These are phyloP conservation scores for Curvularia sp. DNA, from an alignment of 2,329 filamentous ascomycete species.

Conservation along the genomic window DNA sequence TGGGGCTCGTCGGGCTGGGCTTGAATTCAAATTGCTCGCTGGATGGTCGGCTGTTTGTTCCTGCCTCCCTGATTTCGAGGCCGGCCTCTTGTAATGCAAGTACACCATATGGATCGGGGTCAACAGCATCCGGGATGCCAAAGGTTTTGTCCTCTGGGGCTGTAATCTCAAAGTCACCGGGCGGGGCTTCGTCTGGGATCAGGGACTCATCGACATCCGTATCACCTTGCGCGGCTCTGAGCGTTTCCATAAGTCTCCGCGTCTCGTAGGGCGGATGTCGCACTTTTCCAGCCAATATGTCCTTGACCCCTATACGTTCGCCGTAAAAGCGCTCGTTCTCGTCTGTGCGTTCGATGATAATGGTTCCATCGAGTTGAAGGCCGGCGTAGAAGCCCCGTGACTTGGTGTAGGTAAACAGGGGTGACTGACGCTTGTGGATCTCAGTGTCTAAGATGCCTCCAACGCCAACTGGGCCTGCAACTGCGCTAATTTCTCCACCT, in stretches of 20 bases:
- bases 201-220: conserved; percentile 73
- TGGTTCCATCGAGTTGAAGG: conserved; percentile 84
- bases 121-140: conserved; percentile 78
- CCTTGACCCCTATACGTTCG: conserved; percentile 65
- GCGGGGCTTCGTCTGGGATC: conserved; percentile 74
- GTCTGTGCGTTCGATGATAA: conserved; percentile 84
- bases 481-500: conserved; percentile 79
- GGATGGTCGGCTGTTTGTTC: conserved; percentile 73
- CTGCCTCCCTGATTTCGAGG: conserved; percentile 89
- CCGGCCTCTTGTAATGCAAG: conserved; percentile 90
- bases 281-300: conserved; percentile 70
- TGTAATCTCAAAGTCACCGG: conserved; percentile 73
- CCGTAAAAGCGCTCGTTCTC: conserved; percentile 90
- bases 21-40: conserved; percentile 85
- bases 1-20: conserved; percentile 76
- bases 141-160: conserved; percentile 63
- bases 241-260: conserved; percentile 75
- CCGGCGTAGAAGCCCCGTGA: conserved; percentile 88
- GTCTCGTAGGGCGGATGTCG: conserved; percentile 64
- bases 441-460: conserved; percentile 76
- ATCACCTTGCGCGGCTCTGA: conserved; percentile 87
- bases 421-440: conserved; percentile 71
- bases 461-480: conserved; percentile 77
- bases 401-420: conserved; percentile 87
- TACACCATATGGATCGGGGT: conserved; percentile 92